phyloP scores from a whole-genome alignment of 2,329 filamentous ascomycete species.

The Thielaviopsis euricoi region DNA sequence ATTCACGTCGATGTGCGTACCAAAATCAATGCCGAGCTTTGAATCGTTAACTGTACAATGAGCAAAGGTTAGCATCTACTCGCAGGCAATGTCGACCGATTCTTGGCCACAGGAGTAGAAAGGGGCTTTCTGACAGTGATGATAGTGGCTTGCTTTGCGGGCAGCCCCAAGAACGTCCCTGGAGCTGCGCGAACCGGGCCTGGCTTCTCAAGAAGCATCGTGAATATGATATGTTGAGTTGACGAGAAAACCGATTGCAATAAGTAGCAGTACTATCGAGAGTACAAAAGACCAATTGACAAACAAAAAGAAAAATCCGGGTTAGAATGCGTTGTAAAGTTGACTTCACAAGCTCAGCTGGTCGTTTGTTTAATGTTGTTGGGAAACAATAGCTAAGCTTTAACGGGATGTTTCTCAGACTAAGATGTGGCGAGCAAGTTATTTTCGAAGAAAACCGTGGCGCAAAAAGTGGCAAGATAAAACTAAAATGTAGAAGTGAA shows the following conservation, averaged over 20 bases:
- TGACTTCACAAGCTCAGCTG: not conserved
- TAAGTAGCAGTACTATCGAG: not conserved
- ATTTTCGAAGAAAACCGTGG: not conserved
- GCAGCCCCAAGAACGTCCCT: conserved; percentile 9
- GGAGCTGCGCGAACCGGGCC: conserved; percentile 4
- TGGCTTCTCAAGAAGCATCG: conserved; percentile 9
- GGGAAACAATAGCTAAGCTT: not conserved
- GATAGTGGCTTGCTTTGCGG: conserved; percentile 9
- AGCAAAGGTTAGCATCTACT: not conserved
- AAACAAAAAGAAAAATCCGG: not conserved
- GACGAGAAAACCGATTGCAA: not conserved
- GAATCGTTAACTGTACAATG: conserved; percentile 46
- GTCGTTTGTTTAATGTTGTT: not conserved
- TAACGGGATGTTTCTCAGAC: not conserved
- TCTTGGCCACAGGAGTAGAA: not conserved
- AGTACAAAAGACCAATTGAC: not conserved
- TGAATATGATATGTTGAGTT: not conserved
- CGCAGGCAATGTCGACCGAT: too few relatives aligned
- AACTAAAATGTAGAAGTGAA: not conserved
- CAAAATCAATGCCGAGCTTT: conserved; percentile 60
- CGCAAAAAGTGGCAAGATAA: not conserved
- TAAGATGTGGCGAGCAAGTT: not conserved
- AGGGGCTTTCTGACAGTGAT: conserved; percentile 4
- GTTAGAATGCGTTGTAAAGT: not conserved
- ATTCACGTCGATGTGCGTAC: conserved; percentile 23